These are phyloP conservation scores for Hebeloma cylindrosporum DNA, from an alignment of 768 basidiomycete genomes.

Conservation along the genomic window DNA sequence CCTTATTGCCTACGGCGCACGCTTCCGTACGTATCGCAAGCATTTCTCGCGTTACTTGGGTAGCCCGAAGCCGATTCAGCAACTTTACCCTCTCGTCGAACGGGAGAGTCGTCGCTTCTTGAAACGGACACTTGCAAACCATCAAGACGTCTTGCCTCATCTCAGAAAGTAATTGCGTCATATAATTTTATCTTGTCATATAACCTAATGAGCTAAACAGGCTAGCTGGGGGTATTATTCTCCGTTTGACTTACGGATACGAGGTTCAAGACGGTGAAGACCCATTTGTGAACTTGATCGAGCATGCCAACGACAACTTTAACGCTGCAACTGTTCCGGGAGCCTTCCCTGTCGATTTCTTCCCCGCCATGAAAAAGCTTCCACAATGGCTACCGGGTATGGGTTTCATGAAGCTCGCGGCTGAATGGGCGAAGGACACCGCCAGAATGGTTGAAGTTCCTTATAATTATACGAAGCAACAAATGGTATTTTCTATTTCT, in stretches of 20 bases:
- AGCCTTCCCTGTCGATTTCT: constrained; percentile 43
- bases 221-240: constrained; percentile 52
- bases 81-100: constrained; percentile 34
- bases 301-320: constrained; percentile 52
- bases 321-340: constrained; percentile 50
- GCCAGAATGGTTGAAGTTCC: constrained; percentile 43
- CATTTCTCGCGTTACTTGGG: constrained; percentile 45
- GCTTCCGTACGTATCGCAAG: constrained; percentile 45
- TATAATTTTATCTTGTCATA: background rate
- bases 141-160: constrained; percentile 31
- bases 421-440: constrained; percentile 38
- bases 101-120: constrained; percentile 37
- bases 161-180: constrained; percentile 37
- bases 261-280: constrained; percentile 53
- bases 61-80: constrained; percentile 26
- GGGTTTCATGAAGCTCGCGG: constrained; percentile 48
- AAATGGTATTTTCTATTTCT: constrained; percentile 38
- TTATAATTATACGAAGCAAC: constrained; percentile 41
- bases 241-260: constrained; percentile 56
- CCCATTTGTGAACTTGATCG: constrained; percentile 51
- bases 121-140: constrained; percentile 33
- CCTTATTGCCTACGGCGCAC: constrained; percentile 41
- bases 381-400: constrained; percentile 61
- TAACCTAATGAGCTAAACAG: constrained; percentile 23
- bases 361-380: constrained; percentile 43